Percentiles rank a stretch among this genome's conserved stretches.
phyloP scores from a whole-genome alignment of 176 grass and related monocot species.

The Zizania latifolia region DNA sequence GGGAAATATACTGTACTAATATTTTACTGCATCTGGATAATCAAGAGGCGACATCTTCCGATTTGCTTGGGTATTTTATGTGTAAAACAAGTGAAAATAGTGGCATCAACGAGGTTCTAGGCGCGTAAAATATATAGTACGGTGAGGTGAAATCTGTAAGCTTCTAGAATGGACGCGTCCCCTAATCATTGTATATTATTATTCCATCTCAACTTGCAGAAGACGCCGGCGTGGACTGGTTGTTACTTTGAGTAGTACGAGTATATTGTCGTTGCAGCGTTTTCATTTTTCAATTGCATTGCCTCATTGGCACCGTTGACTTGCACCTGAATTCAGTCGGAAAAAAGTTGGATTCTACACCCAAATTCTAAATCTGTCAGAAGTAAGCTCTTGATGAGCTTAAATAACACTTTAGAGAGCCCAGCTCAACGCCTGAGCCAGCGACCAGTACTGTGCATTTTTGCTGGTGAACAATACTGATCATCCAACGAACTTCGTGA shows the following conservation, averaged over 20 bases:
- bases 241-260: neutral
- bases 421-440: neutral
- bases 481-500: neutral
- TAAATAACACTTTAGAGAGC: neutral
- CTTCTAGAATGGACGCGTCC: slow-evolving; percentile 6
- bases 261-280: neutral
- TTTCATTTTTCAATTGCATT: neutral
- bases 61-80: neutral
- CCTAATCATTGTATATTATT: neutral
- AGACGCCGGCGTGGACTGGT: neutral
- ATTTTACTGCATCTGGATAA: neutral
- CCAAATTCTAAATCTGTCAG: neutral
- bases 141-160: neutral
- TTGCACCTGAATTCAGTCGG: neutral
- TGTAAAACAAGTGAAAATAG: neutral
- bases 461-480: neutral
- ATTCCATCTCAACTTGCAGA: neutral
- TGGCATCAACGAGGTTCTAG: neutral
- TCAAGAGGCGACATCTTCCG: neutral
- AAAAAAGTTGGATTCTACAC: no score
- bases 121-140: neutral
- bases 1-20: neutral
- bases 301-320: neutral
- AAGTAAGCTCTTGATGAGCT: neutral
- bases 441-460: neutral